Percentiles rank a stretch among this genome's conserved stretches.
These are phyloP conservation scores for Zygosaccharomyces pseudobailii DNA, from an alignment of 1,139 yeast genomes.

Conservation along the genomic window DNA sequence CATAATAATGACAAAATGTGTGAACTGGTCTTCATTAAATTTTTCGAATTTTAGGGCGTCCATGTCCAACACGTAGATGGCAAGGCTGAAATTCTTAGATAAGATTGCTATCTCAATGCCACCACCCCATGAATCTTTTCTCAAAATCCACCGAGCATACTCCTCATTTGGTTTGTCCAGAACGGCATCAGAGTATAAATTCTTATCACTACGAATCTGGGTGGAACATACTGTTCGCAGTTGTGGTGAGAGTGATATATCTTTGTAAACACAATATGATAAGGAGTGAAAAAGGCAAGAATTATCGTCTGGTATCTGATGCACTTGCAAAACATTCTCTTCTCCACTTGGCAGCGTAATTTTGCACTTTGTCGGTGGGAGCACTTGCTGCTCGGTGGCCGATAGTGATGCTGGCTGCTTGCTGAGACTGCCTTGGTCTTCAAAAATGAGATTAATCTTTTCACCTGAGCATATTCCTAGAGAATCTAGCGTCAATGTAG, in stretches of 20 bases:
- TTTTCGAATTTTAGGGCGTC: conserved; percentile 57
- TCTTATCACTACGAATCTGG: conserved; percentile 43
- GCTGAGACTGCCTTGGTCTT: conserved; percentile 12
- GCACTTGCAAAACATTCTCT: conserved; percentile 34
- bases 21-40: conserved; percentile 44
- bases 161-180: conserved; percentile 49
- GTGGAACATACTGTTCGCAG: conserved; percentile 24
- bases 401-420: neutral
- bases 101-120: conserved; percentile 73
- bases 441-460: conserved; percentile 41
- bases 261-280: conserved; percentile 47
- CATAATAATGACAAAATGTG: conserved; percentile 48
- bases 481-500: conserved; percentile 30
- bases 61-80: conserved; percentile 62
- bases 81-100: conserved; percentile 48
- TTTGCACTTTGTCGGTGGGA: conserved; percentile 7
- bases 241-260: conserved; percentile 23
- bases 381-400: neutral
- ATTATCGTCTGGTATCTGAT: conserved; percentile 73
- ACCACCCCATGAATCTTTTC: conserved; percentile 76
- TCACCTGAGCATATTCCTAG: conserved; percentile 56
- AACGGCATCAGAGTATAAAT: conserved; percentile 51
- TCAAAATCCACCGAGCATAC: conserved; percentile 59
- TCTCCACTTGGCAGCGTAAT: conserved; percentile 11
- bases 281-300: conserved; percentile 74